These are phyloP conservation scores for Forsythia suspensa DNA, from an alignment of 257 asterid genomes.

Conservation along the genomic window DNA sequence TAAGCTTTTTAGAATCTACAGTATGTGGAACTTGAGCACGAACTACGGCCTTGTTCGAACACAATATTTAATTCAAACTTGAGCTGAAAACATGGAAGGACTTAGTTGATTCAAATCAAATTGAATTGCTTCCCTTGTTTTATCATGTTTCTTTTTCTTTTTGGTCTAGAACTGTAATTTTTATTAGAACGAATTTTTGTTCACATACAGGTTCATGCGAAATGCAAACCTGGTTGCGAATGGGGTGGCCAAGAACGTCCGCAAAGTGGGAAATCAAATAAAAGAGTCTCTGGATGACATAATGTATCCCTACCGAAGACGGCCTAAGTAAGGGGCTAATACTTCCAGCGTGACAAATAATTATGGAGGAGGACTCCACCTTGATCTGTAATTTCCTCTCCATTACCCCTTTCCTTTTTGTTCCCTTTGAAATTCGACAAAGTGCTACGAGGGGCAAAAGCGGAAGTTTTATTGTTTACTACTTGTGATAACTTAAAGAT, in stretches of 20 bases:
- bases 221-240: slow-evolving; percentile 78
- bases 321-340: slow-evolving; percentile 54
- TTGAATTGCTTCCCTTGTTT: neutral
- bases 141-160: neutral
- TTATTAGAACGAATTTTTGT: neutral
- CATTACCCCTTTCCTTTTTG: neutral
- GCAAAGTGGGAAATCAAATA: slow-evolving; percentile 69
- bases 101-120: neutral
- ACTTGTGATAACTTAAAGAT: neutral
- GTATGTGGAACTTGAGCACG: neutral
- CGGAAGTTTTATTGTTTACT: neutral
- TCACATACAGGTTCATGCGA: slow-evolving; percentile 53
- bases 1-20: neutral
- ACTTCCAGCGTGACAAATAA: slow-evolving; percentile 17
- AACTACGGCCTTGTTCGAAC: neutral
- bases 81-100: neutral
- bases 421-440: neutral
- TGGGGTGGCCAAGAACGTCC: slow-evolving; percentile 73
- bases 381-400: neutral
- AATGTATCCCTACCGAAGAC: slow-evolving; percentile 55
- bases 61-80: neutral
- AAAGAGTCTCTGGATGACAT: slow-evolving; percentile 61
- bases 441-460: neutral
- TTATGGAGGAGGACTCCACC: slow-evolving; percentile 14
- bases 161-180: neutral